A percentile compares a stretch with the other conserved stretches of the same genome.
Evolutionary conservation across 1,284 basidiomycete species (phyloP).

Genomic region (Ceratobasidium sp.): DNA sequence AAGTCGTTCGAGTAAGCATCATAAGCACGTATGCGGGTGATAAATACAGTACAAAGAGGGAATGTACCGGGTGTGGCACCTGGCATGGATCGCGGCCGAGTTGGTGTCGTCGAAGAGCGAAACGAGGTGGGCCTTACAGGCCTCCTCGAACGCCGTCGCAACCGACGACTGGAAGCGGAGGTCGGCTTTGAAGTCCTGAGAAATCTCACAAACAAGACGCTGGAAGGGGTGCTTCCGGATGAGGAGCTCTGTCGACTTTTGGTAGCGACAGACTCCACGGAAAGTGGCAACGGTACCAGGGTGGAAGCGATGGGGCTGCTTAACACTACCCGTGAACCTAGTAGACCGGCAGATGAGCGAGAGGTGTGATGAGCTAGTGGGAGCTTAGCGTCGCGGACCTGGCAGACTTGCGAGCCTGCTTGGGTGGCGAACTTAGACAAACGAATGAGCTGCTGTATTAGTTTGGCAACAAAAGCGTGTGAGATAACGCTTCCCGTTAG

Average conservation of each 20-base stretch:
- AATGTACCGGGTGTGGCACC: too few species aligned
- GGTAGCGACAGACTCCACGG: conserved; percentile 86
- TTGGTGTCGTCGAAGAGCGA: conserved; percentile 91
- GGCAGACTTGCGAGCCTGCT: conserved; percentile 60
- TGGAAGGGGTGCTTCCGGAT: conserved; percentile 84
- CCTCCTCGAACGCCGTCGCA: conserved; percentile 82
- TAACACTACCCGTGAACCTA: conserved; percentile 77
- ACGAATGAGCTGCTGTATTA: too few species aligned
- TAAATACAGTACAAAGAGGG: too few species aligned
- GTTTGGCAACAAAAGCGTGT: too few species aligned
- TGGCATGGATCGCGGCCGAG: conserved; percentile 91
- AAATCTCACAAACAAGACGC: conserved; percentile 79
- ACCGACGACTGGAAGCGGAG: conserved; percentile 86
- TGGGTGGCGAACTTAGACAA: too few species aligned
- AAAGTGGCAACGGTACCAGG: conserved; percentile 83
- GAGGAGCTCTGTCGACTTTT: conserved; percentile 82
- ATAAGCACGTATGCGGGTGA: too few species aligned
- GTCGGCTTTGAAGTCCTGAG: conserved; percentile 68
- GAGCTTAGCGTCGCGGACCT: conserved; percentile 64
- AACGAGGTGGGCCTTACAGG: conserved; percentile 87
- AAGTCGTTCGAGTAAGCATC: too few species aligned
- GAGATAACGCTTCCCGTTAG: too few species aligned
- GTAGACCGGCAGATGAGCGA: conserved; percentile 1
- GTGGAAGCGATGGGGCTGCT: conserved; percentile 80
- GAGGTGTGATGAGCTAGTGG: background rate